Evolutionary conservation across 2,329 filamentous ascomycete genomes (phyloP).

Genomic region (Rachicladosporium sp.): DNA sequence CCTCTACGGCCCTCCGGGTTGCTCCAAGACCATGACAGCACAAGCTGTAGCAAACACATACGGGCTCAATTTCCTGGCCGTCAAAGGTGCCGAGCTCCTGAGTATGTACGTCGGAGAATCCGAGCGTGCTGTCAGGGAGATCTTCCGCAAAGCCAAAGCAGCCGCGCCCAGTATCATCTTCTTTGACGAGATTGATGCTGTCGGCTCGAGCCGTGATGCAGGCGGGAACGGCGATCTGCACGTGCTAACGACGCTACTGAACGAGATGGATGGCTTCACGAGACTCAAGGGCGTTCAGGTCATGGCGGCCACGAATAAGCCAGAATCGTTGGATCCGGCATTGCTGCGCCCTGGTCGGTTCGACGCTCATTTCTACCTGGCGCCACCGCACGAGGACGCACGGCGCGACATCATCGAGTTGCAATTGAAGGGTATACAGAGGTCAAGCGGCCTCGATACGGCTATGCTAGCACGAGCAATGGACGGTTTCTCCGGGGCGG

Average conservation of each 20-base stretch:
- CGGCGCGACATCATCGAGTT: constrained; percentile 65
- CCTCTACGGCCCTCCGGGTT: constrained; percentile 84
- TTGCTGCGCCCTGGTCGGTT: constrained; percentile 77
- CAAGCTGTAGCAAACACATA: constrained; percentile 86
- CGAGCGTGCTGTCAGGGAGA: constrained; percentile 69
- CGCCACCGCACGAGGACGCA: constrained; percentile 61
- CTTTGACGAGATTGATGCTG: constrained; percentile 91
- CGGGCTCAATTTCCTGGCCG: constrained; percentile 83
- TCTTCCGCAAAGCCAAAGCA: constrained; percentile 76
- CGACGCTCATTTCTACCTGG: constrained; percentile 74
- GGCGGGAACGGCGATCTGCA: constrained; percentile 53
- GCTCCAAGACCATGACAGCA: constrained; percentile 85
- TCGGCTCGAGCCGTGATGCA: constrained; percentile 45
- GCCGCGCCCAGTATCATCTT: constrained; percentile 88
- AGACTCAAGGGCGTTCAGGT: constrained; percentile 71
- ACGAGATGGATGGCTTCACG: constrained; percentile 94
- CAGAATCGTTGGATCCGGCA: constrained; percentile 73
- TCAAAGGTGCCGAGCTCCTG: constrained; percentile 85
- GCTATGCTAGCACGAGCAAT: constrained; percentile 45
- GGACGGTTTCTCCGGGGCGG: constrained; percentile 75
- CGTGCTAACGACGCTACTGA: constrained; percentile 77
- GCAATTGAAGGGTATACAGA: constrained; percentile 47
- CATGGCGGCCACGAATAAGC: constrained; percentile 83
- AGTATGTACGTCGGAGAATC: constrained; percentile 97
- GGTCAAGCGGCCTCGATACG: constrained; percentile 51